Evolutionary conservation across 176 grass and related monocot species (phyloP).

Genomic region (Carex kokanica): DNA sequence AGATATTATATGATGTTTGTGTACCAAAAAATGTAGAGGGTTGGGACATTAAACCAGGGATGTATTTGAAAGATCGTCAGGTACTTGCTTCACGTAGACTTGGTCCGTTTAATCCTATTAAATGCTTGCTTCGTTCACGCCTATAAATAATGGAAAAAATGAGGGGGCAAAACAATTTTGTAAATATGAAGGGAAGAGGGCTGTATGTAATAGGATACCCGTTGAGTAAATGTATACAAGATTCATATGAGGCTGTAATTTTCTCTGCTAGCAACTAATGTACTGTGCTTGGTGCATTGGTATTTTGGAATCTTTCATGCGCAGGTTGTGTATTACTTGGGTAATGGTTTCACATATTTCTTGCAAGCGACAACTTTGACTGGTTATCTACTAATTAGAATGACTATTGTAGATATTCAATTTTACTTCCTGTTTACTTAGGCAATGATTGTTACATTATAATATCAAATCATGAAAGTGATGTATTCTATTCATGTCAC

Average conservation of each 20-base stretch:
- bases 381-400: background rate
- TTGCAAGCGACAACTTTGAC: constrained; percentile 37
- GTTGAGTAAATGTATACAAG: constrained; percentile 44
- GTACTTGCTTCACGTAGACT: constrained; percentile 35
- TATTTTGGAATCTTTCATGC: constrained; percentile 19
- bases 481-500: constrained; percentile 2
- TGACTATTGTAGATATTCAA: background rate
- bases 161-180: constrained; percentile 39
- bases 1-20: constrained; percentile 85
- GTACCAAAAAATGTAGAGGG: constrained; percentile 87
- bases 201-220: constrained; percentile 29
- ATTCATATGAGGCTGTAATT: constrained; percentile 21
- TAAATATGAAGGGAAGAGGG: constrained; percentile 51
- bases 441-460: background rate
- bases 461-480: background rate
- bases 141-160: constrained; percentile 41
- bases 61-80: constrained; percentile 53
- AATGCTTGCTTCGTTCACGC: constrained; percentile 69
- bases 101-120: constrained; percentile 75
- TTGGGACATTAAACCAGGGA: constrained; percentile 81
- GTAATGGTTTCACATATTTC: constrained; percentile 38
- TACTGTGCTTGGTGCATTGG: background rate
- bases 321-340: constrained; percentile 32
- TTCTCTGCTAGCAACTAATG: background rate
- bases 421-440: background rate